These are phyloP conservation scores for Carex pumila DNA, from an alignment of 176 grass and related monocot genomes.

Conservation along the genomic window DNA sequence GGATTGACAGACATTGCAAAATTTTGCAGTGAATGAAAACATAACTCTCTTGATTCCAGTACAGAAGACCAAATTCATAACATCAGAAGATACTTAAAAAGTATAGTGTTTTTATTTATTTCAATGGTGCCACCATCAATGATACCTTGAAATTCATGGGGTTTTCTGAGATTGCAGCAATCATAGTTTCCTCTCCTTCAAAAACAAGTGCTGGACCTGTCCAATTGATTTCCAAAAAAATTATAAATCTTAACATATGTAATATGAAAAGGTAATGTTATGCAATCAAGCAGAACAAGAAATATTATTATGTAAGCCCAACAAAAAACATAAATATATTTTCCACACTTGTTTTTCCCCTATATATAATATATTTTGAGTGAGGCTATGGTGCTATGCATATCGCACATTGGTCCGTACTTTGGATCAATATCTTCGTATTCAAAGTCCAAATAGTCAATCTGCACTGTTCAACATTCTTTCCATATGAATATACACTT, in stretches of 20 bases:
- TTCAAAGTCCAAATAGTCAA: no score
- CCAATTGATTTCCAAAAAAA: neutral
- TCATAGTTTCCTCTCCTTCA: constrained; percentile 97
- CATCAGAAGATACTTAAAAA: neutral
- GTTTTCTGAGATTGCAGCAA: constrained; percentile 77
- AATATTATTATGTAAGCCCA: neutral
- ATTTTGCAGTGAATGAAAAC: neutral
- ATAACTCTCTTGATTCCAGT: neutral
- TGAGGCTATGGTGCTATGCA: no score
- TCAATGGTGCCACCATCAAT: neutral
- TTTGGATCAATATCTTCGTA: no score
- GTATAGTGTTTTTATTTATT: neutral
- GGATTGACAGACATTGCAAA: neutral
- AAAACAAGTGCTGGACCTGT: constrained; percentile 89
- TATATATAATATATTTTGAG: neutral
- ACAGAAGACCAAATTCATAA: neutral
- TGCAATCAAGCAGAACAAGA: neutral
- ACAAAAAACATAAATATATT: neutral
- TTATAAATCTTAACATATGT: neutral
- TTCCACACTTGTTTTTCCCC: neutral
- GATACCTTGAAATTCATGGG: constrained; percentile 76
- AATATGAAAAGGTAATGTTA: neutral
- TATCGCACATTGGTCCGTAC: no score
- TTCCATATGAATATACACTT: no score
- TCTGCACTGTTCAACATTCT: no score